Evolutionary conservation across 2,329 filamentous ascomycete genomes (phyloP), one percentile per base, ranked within the genome.

Genomic region (Orbilia brochopaga): DNA sequence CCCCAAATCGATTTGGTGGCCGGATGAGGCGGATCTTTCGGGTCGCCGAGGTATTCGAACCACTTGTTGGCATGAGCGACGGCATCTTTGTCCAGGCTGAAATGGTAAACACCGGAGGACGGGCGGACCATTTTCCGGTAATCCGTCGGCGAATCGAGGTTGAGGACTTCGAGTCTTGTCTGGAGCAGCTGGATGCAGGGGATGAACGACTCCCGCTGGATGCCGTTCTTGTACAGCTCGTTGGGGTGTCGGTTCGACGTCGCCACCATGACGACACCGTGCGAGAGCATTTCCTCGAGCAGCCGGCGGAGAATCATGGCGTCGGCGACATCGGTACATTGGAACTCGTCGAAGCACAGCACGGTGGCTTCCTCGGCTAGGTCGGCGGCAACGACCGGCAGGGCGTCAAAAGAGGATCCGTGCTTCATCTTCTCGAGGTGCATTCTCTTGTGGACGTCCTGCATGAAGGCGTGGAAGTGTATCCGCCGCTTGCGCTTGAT

Each of bases 401-500:
- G 86, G 0, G 87, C 91, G 79, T 99, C 94, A 42, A 96, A 85
- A 76, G 97, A 92, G 78, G 88, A 92, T 30, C 94, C 94, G 79
- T 96, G 86, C 76, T 88, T 82, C 85, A 94, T 89, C 82, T 96
- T 97, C 81, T 96, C 88, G 78, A 87, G 87, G 82, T 97, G 94
- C 77, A 97, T 79, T 95, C 90, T 80, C 97, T 93, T 93, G 99
- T 99, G 83, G 97, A 99, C 80, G 79, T 96, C 90, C 80, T 97
- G 94, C 94, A 99, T 99, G 83, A 99, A 99, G 79, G 96, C 96
- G 83, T 97, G 92, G 81, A 99, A 99, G 82, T 99, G 94, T 77
- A 99, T 97, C 53, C 94, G 85, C 52, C 89, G 95, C 82, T 96
- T 97, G 32, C 87, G 86, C 65, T 83, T 85, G 74, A 97, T 92